Evolutionary conservation across 345 rosid genomes (phyloP).

Genomic region (Gossypium mustelinum): DNA sequence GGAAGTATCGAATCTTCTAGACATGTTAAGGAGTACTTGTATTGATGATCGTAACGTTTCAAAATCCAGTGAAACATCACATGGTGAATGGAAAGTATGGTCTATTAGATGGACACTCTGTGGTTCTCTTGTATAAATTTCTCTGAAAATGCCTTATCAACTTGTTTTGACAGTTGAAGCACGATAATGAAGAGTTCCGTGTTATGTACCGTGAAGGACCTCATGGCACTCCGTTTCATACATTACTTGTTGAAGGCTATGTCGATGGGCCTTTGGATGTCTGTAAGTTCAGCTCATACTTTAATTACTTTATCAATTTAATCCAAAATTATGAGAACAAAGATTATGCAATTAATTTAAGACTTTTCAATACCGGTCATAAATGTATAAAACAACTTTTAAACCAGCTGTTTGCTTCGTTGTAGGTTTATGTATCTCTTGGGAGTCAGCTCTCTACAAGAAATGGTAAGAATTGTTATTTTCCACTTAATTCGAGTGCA

Average conservation of each 20-base stretch:
- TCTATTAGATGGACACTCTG: background rate
- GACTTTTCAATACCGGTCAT: background rate
- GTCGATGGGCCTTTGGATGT: slow-evolving; percentile 78
- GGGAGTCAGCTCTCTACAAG: slow-evolving; percentile 65
- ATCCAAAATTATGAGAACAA: background rate
- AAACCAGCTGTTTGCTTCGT: slow-evolving; percentile 14
- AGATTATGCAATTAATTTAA: background rate
- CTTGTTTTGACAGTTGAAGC: slow-evolving; percentile 54
- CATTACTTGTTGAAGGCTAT: slow-evolving; percentile 91
- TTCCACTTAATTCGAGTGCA: background rate
- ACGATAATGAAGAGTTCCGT: slow-evolving; percentile 69
- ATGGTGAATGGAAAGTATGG: slow-evolving; percentile 83
- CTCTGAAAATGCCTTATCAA: background rate
- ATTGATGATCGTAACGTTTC: slow-evolving; percentile 33
- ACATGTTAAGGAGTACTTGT: slow-evolving; percentile 83
- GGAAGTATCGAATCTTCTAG: slow-evolving; percentile 63
- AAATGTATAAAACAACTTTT: slow-evolving; percentile 5
- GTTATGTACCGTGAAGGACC: slow-evolving; percentile 96
- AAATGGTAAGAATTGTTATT: slow-evolving; percentile 63
- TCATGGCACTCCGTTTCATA: slow-evolving; percentile 71
- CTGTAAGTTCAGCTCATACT: slow-evolving; percentile 47
- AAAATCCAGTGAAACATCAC: slow-evolving; percentile 38
- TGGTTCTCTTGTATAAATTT: background rate
- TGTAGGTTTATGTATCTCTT: slow-evolving; percentile 83
- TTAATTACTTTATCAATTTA: slow-evolving; percentile 6